Conservation (phyloP, 805 yeast genomes). For the Candida quercuum region DNA sequence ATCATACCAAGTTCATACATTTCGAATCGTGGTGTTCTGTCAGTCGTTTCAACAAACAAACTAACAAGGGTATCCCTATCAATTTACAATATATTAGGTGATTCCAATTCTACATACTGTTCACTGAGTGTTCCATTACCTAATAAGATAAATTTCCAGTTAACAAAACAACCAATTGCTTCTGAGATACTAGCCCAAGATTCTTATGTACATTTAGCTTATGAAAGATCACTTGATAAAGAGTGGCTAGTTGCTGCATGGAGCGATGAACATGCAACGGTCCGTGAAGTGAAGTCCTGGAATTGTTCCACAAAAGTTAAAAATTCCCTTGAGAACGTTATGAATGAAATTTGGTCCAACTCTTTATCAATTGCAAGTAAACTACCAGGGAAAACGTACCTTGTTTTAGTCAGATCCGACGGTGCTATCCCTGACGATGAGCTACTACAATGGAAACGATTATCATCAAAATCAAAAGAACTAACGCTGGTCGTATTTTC, state of each 20-base stretch:
- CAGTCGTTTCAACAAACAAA: constrained; percentile 28
- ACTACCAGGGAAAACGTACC: constrained; percentile 40
- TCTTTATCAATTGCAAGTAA: constrained; percentile 39
- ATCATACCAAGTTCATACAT: constrained; percentile 38
- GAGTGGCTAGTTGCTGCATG: constrained; percentile 86
- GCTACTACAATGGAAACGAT: constrained; percentile 69
- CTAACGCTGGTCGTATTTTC: constrained; percentile 66
- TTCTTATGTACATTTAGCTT: constrained; percentile 77
- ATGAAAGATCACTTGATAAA: constrained; percentile 74
- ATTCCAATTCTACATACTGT: constrained; percentile 28
- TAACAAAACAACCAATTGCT: constrained; percentile 32
- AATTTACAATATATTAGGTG: constrained; percentile 55
- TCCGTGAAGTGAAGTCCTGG: constrained; percentile 64
- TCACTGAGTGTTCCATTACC: constrained; percentile 38
- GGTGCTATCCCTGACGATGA: constrained; percentile 81
- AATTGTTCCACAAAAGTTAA: constrained; percentile 32
- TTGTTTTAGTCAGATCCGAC: constrained; percentile 64
- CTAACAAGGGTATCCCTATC: constrained; percentile 43
- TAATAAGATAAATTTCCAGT: constrained; percentile 35
- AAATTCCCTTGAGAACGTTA: constrained; percentile 45
- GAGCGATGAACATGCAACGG: constrained; percentile 77
- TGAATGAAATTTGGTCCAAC: constrained; percentile 62
- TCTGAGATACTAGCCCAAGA: constrained; percentile 51
- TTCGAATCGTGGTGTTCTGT: constrained; percentile 27
- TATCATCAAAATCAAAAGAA: constrained; percentile 51